Evolutionary conservation across 2,329 filamentous ascomycete species (phyloP), one percentile per base, ranked within the genome.

Genomic region (Phaeoacremonium minimum): DNA sequence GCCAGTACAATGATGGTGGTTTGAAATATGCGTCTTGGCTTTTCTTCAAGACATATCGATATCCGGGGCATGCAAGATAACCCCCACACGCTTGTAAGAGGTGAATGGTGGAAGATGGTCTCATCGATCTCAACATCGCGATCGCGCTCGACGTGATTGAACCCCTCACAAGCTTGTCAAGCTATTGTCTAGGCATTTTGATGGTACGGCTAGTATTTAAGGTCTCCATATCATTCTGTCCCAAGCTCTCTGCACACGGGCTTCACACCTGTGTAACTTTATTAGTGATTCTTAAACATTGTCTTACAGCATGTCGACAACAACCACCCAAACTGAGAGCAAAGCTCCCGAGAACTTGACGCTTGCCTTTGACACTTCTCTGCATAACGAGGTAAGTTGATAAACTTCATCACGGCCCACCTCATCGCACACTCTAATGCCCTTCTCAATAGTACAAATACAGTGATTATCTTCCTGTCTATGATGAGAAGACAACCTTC

Each of bases 381-480:
- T 26, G 9, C 22, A 26, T n/a, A 9, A 26, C 9, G n/a, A 26
- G 22, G 22, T 26, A n/a, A 26, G 22, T n/a, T n/a, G 22, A n/a
- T 26, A n/a, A 9, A 9, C n/a, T 26, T 26, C 22, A n/a, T n/a
- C n/a, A n/a, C n/a, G n/a, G n/a, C n/a, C n/a, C 22, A 33, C 9
- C 8, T 15, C 6, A 6, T 8, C 28, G 19, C 9, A 26, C 22
- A 26, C 22, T 9, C 9, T 26, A n/a, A n/a, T n/a, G 9, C 9
- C 9, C 22, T 26, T 9, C 9, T 26, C 22, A 26, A 14, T 28
- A 56, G 53, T 57, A 58, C 42, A 56, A 55, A 38, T 58, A 58
- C 37, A 38, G 49, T 0, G 45, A 42, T 8, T 59, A 58, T 35
- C 54, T 60, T 7, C 56, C 56, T 2, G 55, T 58, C n/a, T 58